A percentile compares a stretch with the other conserved stretches of the same genome.
phyloP scores from a whole-genome alignment of 371 early-diverging fungal species.

The Phascolomyces articulosus region DNA sequence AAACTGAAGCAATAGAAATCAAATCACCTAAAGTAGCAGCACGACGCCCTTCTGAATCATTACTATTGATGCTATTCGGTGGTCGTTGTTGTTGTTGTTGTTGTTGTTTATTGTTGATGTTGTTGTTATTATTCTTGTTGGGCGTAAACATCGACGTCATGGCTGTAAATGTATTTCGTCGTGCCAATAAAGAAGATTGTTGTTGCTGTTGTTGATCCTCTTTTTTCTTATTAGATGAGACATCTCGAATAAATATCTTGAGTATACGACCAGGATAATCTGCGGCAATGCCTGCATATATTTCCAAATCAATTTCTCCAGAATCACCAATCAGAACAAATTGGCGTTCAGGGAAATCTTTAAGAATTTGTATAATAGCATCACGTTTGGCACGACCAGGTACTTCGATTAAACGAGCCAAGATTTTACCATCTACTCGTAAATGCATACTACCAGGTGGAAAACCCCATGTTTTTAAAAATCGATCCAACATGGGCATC shows the following conservation, averaged over 20 bases:
- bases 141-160: constrained; percentile 12
- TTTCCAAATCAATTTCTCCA: constrained; percentile 89
- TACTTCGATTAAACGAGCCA: constrained; percentile 36
- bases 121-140: not conserved
- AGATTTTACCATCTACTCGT: constrained; percentile 55
- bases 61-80: not conserved
- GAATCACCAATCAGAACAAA: constrained; percentile 92
- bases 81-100: not conserved
- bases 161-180: constrained; percentile 11
- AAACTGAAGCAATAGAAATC: not conserved
- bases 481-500: constrained; percentile 71
- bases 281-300: constrained; percentile 66
- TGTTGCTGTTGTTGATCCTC: not conserved
- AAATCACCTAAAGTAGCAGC: constrained; percentile 5
- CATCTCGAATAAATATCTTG: constrained; percentile 88
- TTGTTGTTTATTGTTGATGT: not conserved
- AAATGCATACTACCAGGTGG: constrained; percentile 83
- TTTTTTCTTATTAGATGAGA: constrained; percentile 22
- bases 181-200: not conserved
- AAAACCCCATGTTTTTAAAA: constrained; percentile 71
- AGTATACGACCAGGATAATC: constrained; percentile 68
- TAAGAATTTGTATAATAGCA: constrained; percentile 55
- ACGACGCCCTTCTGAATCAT: not conserved
- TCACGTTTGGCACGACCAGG: constrained; percentile 62
- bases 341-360: constrained; percentile 81